Conservation (phyloP, 768 basidiomycete species). For the Hemileccinum rubropunctum region DNA sequence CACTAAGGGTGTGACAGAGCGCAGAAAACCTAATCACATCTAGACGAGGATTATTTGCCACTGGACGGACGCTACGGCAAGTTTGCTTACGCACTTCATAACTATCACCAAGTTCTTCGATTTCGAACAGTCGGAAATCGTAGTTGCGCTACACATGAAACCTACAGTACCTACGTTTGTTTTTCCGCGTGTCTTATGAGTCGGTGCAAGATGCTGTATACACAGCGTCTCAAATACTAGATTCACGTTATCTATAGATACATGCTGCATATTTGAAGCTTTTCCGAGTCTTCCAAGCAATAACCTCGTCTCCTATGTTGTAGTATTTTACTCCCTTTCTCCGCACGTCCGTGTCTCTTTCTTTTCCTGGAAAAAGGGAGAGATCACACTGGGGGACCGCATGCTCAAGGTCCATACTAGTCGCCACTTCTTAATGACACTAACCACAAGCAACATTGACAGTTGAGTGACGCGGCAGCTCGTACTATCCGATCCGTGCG, state of each 20-base stretch:
- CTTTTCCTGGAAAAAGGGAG: no score
- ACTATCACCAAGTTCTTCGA: slow-evolving; percentile 12
- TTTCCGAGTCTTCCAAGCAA: no score
- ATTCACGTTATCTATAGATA: neutral
- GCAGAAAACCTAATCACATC: slow-evolving; percentile 7
- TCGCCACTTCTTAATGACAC: no score
- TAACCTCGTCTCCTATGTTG: no score
- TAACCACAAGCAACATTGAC: no score
- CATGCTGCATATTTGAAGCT: no score
- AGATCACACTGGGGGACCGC: no score
- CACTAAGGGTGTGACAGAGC: slow-evolving; percentile 4
- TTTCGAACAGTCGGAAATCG: slow-evolving; percentile 1
- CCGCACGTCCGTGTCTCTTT: no score
- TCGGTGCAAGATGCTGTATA: slow-evolving; percentile 14
- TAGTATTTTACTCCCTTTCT: no score
- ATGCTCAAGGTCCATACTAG: no score
- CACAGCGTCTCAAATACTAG: slow-evolving; percentile 5
- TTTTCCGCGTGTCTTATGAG: slow-evolving; percentile 1
- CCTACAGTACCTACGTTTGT: slow-evolving; percentile 8
- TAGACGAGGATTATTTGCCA: slow-evolving; percentile 12
- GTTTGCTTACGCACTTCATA: slow-evolving; percentile 9
- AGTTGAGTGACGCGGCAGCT: no score
- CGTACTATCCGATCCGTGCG: no score
- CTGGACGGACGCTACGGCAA: slow-evolving; percentile 6
- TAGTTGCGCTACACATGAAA: slow-evolving; percentile 5